A percentile compares a stretch with the other conserved stretches of the same genome.
Conservation (phyloP, 306 rosid genomes). For the Urtica urens region DNA sequence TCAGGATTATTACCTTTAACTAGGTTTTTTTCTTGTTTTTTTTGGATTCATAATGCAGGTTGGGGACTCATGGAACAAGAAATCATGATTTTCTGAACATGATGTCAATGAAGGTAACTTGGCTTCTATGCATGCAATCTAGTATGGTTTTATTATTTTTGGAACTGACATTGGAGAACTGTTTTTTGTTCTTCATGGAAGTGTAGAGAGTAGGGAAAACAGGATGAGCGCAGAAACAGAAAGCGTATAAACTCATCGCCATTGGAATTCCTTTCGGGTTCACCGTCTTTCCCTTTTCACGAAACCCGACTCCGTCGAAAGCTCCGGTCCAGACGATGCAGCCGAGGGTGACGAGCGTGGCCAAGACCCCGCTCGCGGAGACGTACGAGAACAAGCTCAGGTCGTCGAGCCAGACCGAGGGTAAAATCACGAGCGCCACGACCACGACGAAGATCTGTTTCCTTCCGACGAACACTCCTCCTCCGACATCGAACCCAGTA, state of each 20-base stretch:
- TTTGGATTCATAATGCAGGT: no score
- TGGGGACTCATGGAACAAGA: no score
- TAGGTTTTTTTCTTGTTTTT: no score
- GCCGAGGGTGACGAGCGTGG: conserved; percentile 47
- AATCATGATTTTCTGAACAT: no score
- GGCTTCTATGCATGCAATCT: no score
- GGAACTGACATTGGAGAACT: conserved; percentile 64
- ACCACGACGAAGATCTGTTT: conserved; percentile 38
- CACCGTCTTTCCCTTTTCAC: conserved; percentile 31
- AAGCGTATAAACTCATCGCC: conserved; percentile 60
- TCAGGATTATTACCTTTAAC: no score
- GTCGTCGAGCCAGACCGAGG: conserved; percentile 67
- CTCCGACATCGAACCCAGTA: conserved; percentile 26
- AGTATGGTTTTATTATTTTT: no score
- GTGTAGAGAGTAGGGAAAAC: conserved; percentile 74
- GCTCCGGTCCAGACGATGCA: conserved; percentile 55
- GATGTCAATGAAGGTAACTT: no score
- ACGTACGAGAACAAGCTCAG: conserved; percentile 61
- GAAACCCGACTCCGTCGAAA: conserved; percentile 48
- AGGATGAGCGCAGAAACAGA: conserved; percentile 84
- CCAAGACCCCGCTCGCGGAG: conserved; percentile 77
- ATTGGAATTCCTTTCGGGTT: conserved; percentile 58
- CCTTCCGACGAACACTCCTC: conserved; percentile 40
- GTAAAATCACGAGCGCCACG: conserved; percentile 45
- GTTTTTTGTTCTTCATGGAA: conserved; percentile 61